Percentiles rank a stretch among this genome's conserved stretches.
Evolutionary conservation across 164 flowering plant species (phyloP).

Genomic region (Warburgia ugandensis): DNA sequence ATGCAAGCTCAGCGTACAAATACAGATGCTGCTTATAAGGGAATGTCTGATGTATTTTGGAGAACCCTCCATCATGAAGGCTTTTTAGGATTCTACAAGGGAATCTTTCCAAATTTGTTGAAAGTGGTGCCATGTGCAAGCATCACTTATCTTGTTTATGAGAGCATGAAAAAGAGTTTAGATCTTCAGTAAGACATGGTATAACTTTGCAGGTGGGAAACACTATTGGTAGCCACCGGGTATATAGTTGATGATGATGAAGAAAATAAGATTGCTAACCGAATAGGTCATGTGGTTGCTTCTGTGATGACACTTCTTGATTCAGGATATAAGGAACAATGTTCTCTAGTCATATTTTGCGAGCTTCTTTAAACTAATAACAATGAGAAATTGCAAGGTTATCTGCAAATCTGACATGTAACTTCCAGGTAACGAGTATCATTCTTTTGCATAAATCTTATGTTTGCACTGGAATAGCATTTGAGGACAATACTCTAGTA

Average conservation of each 20-base stretch:
- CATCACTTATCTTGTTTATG: constrained; percentile 87
- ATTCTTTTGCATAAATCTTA: too few relatives aligned
- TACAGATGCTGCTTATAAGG: constrained; percentile 34
- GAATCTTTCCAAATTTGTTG: constrained; percentile 84
- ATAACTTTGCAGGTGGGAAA: constrained; percentile 10
- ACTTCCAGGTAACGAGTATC: too few relatives aligned
- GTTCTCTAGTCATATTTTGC: constrained; percentile 18
- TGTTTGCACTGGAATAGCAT: too few relatives aligned
- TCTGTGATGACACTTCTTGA: constrained; percentile 7
- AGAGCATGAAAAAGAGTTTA: constrained; percentile 76
- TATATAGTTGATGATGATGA: constrained; percentile 23
- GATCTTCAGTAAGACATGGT: constrained; percentile 40
- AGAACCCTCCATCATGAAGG: constrained; percentile 68
- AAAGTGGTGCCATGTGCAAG: constrained; percentile 94
- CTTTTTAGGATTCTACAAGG: constrained; percentile 76
- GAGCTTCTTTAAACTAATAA: constrained; percentile 5
- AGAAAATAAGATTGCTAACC: constrained; percentile 18
- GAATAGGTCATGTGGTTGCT: constrained; percentile 18
- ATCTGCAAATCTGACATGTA: too few relatives aligned
- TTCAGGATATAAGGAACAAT: constrained; percentile 10
- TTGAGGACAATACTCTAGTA: too few relatives aligned
- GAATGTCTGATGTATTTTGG: constrained; percentile 81
- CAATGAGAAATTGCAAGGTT: too few relatives aligned
- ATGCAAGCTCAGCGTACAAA: constrained; percentile 70
- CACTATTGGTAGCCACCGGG: constrained; percentile 16